A percentile compares a stretch with the other conserved stretches of the same genome.
Conservation (phyloP, 2,329 filamentous ascomycete species). For the Hymenoscyphus salicellus region DNA sequence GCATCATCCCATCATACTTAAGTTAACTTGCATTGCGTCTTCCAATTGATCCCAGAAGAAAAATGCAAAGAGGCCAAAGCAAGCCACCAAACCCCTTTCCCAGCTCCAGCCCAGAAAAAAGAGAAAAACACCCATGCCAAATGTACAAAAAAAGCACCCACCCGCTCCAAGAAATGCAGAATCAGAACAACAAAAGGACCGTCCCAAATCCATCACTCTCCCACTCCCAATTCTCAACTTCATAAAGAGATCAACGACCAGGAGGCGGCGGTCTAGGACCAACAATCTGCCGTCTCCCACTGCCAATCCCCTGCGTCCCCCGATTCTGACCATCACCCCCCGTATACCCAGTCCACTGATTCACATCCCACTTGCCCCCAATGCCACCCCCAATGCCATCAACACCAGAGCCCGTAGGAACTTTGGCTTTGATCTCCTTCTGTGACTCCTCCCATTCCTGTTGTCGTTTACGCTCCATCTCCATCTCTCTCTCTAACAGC, state of each 20-base stretch:
- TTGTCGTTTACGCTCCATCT: constrained; percentile 56
- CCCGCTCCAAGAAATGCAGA: constrained; percentile 3
- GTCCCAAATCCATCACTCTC: neutral
- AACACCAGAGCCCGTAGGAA: constrained; percentile 47
- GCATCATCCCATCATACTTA: neutral
- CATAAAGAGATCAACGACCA: neutral
- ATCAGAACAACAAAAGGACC: neutral
- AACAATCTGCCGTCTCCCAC: constrained; percentile 73
- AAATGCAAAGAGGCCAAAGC: too few relatives aligned
- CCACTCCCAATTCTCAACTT: neutral
- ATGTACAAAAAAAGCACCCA: neutral
- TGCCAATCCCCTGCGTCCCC: constrained; percentile 63
- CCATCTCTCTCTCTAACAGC: constrained; percentile 59
- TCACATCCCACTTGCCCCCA: constrained; percentile 64
- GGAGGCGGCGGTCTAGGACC: constrained; percentile 62
- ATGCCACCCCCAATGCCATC: constrained; percentile 66
- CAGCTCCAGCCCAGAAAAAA: neutral
- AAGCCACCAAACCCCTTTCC: neutral
- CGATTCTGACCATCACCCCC: constrained; percentile 73
- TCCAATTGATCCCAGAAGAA: too few relatives aligned
- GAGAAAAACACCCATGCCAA: neutral
- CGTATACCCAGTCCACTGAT: constrained; percentile 61
- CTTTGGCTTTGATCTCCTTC: constrained; percentile 52
- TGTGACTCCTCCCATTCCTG: constrained; percentile 72
- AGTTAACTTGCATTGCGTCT: neutral